Conservation (phyloP, 2,329 filamentous ascomycete genomes). For the Rasamsonia emersonii region DNA sequence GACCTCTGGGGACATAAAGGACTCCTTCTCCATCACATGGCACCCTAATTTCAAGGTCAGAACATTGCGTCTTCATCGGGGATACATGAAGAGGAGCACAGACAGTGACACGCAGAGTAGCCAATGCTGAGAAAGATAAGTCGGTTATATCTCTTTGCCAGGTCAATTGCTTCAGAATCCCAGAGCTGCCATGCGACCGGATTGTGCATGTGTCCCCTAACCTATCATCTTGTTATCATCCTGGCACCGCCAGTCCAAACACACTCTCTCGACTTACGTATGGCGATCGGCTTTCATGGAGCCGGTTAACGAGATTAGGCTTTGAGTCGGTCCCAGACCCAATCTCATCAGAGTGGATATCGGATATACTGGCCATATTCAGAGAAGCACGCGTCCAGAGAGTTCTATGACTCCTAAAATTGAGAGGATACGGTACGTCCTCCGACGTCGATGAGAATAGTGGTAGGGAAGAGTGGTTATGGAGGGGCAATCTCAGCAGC, state of each 20-base stretch:
- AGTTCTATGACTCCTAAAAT: neutral
- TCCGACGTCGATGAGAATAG: neutral
- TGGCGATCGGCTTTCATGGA: conserved; percentile 55
- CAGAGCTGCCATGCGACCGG: conserved; percentile 88
- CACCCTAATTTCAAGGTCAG: conserved; percentile 47
- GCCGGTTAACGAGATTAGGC: conserved; percentile 45
- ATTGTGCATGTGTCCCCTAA: conserved; percentile 68
- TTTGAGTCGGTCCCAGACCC: conserved; percentile 16
- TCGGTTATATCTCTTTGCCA: conserved; percentile 74
- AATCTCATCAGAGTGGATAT: conserved; percentile 19
- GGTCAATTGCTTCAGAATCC: conserved; percentile 63
- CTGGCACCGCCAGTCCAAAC: no score
- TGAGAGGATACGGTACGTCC: no score
- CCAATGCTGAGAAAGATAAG: conserved; percentile 91
- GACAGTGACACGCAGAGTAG: conserved; percentile 92
- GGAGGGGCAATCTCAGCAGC: neutral
- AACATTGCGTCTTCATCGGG: no score
- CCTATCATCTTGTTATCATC: conserved; percentile 34
- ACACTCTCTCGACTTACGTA: conserved; percentile 44
- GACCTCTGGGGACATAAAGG: conserved; percentile 74
- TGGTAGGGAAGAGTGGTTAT: neutral
- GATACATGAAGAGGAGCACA: conserved; percentile 29
- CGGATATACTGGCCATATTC: conserved; percentile 19
- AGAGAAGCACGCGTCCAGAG: neutral
- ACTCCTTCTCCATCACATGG: conserved; percentile 88